Base-by-base conservation (phyloP, 2,329 filamentous ascomycete genomes). In the Chrysosporium keratinophilum region DNA sequence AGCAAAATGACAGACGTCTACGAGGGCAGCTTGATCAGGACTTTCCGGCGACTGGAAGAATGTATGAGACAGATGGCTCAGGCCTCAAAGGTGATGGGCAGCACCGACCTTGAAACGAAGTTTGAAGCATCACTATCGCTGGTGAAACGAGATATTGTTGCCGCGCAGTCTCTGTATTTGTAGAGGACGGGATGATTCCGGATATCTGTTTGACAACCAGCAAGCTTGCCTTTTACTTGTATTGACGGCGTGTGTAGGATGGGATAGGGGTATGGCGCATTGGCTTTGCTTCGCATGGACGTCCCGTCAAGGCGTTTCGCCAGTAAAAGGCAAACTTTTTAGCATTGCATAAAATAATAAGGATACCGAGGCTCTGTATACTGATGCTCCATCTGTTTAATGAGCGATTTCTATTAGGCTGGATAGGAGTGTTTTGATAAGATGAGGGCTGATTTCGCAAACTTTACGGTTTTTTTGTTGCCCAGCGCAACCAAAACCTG, bases 1-100 rank as follows among this genome's bases (percentile, higher is more conserved):
- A 95, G 91, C 73, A 95, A 95, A 88, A 96, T 98, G 90, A 97
- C 93, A 28, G 91, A 96, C 63, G 88, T 91, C 28, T 98, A 96
- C 71, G 93, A 98, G 74, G 93, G 93, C 56, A 96, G 88, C 55
- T 76, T 98, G 57, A 97, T 98, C 63, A 88, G 93, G 47, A 82
- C 96, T 39, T 98, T 98, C 81, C 86, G 93, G 52, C 87, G 93
- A 17, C 77, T 98, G 33, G 93, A 98, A 71, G 93, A 98, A 72
- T 77, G 96, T 55, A 76, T 98, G 35, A 82, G 93, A 60, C 93
- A 98, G 71, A 95, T 97, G 80, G 91, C 86, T 14, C 87, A 97
- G 72, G 93, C 91, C 20, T 82, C 87, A 60, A 97, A 96, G 74
- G 91, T 96, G 58, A 98, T 98, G 93, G 93, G 93, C 64, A 96